A percentile compares a stretch with the other conserved stretches of the same genome.
These are phyloP conservation scores for Bimuria novae-zelandiae DNA, from an alignment of 2,329 filamentous ascomycete genomes.

Conservation along the genomic window DNA sequence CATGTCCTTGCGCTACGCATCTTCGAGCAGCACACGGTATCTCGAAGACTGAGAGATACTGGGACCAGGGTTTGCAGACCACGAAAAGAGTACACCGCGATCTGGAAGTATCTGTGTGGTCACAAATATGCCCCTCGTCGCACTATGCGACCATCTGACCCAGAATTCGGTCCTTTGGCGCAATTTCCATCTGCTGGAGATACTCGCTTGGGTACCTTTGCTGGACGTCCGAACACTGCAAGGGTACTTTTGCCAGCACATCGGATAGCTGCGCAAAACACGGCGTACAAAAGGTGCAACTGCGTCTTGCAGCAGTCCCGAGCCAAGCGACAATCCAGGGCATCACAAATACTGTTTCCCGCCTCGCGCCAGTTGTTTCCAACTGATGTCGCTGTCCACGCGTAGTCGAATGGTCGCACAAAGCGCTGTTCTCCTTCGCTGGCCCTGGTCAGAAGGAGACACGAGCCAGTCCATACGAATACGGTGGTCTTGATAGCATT, in stretches of 20 bases:
- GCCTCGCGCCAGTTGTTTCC: conserved; percentile 6
- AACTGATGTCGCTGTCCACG: conserved; percentile 1
- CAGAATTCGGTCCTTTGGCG: neutral
- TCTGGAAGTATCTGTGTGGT: conserved; percentile 8
- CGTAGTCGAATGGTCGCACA: conserved; percentile 18
- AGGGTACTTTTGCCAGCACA: conserved; percentile 20
- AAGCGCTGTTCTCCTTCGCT: conserved; percentile 32
- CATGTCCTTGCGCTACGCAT: neutral
- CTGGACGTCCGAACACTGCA: neutral
- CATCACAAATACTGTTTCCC: conserved; percentile 15
- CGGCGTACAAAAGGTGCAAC: conserved; percentile 24
- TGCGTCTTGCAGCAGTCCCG: conserved; percentile 16
- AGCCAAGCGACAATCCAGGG: conserved; percentile 16
- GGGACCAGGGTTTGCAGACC: conserved; percentile 1
- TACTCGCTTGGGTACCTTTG: conserved; percentile 8
- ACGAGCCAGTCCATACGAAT: neutral
- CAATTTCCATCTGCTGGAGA: neutral
- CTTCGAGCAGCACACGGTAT: neutral
- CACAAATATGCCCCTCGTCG: conserved; percentile 14
- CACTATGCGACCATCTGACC: conserved; percentile 23
- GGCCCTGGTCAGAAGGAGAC: neutral
- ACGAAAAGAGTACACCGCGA: conserved; percentile 3
- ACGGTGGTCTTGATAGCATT: neutral
- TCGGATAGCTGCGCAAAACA: conserved; percentile 23
- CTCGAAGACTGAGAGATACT: conserved; percentile 4